Base-by-base conservation (phyloP, 257 asterid species). In the Penstemon newberryi region DNA sequence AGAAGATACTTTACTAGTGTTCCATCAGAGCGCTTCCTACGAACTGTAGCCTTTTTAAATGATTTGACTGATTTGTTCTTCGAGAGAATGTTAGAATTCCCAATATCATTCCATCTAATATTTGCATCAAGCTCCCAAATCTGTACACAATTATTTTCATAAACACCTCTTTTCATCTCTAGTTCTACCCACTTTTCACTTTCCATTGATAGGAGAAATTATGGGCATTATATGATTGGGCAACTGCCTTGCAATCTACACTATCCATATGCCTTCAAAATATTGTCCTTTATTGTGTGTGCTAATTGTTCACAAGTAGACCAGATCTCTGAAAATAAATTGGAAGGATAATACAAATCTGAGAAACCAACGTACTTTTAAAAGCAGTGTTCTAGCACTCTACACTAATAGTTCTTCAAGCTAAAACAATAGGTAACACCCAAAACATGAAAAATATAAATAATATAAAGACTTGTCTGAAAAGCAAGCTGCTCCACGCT, bases 121-220 rank as follows among this genome's bases (percentile, higher is more conserved):
- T 87, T 88, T 65, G 97, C 86, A 78, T 90, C 91, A 68, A 92
- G 85, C 82, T 90, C 97, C 82, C 97, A 83, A 71, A 92, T 83
- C 98, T 90, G 89, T 67, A 82, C 69, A 70, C 63, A 65, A 13
- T 18, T 67, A 67, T 55, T 70, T 50, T 43, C 45, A 71, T 59
- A 50, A 65, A 49, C 66, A 61, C 57, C 57, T 66, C 58, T 54
- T 67, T 56, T 59, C 50, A 40, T 58, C 62, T 5, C 38, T 42
- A 61, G 39, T 54, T 67, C 73, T 45, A 15, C 55, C 65, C 1
- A 25, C 33, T 25, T 25, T 25, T 25, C 33, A 25, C 33, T 25
- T 25, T 25, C 33, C 33, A 25, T 25, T 2, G 33, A 25, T 25
- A 25, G 33, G 33, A 25, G 33, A 25, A 25, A 51, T 46, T 61